Base-by-base conservation (phyloP, 2,329 filamentous ascomycete species). In the Ceratocystis smalleyi region DNA sequence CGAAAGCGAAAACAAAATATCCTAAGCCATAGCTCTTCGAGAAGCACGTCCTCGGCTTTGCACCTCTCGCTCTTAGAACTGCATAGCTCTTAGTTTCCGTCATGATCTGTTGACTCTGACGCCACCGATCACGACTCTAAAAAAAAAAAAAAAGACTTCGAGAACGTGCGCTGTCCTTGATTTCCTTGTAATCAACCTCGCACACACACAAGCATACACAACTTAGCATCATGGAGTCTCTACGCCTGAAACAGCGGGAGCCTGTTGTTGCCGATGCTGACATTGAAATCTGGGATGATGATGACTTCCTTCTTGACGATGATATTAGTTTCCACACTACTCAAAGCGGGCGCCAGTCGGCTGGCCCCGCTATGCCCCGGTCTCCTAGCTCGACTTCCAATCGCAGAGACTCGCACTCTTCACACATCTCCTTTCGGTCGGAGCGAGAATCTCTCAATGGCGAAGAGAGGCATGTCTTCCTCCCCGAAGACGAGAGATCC, bases 401-500 rank as follows among this genome's bases (percentile, higher is more conserved):
- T 67, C 81, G 83, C 67, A 83, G 88, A 68, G 87, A 91, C 70
- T 91, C 88, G 19, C 83, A 87, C 64, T 96, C 91, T 1, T 95
- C 89, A 66, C 87, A 89, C 69, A 77, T 85, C 68, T 95, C 91
- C 19, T 83, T 90, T 70, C 87, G 87, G 70, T 96, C 89, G 64
- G 91, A 95, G 71, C 82, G 90, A 59, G 87, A 89, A 62, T 89
- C 86, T 0, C 78, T 84, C 68, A 81, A 82, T 64, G 88, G 85
- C 67, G 90, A 96, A 70, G 90, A 96, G 74, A 91, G 86, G 78
- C 90, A 96, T 70, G 82, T 97, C 24, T 83, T 92, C 69, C 77
- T 97, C 35, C 85, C 89, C 1, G 88, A 86, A 60, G 88, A 94
- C 72, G 91, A 96, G 72, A 89, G 95, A 70, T 81, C 83, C 68